Evolutionary conservation across 2,329 filamentous ascomycete species (phyloP).

Genomic region (Epichloe sp.): DNA sequence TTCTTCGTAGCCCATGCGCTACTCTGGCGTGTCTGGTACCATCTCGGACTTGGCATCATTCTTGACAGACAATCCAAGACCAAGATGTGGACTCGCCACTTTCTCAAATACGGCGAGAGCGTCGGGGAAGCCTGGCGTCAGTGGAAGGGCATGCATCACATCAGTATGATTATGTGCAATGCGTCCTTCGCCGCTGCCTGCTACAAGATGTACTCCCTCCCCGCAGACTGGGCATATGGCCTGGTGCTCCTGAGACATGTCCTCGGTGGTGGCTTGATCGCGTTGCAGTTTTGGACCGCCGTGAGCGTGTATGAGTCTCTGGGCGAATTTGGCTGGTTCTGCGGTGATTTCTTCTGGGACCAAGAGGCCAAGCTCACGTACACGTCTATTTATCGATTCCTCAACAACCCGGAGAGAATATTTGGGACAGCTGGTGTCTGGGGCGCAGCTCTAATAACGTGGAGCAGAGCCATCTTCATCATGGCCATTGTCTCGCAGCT

Average conservation of each 20-base stretch:
- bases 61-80: conserved; percentile 74
- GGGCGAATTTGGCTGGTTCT: conserved; percentile 98
- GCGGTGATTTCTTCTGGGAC: conserved; percentile 96
- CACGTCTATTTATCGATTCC: conserved; percentile 91
- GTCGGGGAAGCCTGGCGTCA: conserved; percentile 92
- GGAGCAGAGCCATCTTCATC: conserved; percentile 75
- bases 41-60: conserved; percentile 72
- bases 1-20: conserved; percentile 73
- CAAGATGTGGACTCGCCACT: conserved; percentile 95
- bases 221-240: conserved; percentile 77
- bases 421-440: conserved; percentile 90
- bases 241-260: conserved; percentile 78
- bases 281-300: conserved; percentile 84
- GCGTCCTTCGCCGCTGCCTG: conserved; percentile 78
- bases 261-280: conserved; percentile 64
- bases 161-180: conserved; percentile 85
- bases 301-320: conserved; percentile 89
- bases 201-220: conserved; percentile 93
- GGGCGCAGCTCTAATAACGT: conserved; percentile 88
- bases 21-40: conserved; percentile 83
- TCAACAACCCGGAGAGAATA: conserved; percentile 94
- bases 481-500: conserved; percentile 78
- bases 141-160: conserved; percentile 92
- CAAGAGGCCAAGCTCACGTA: conserved; percentile 82
- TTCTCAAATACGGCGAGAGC: conserved; percentile 89